phyloP scores from a whole-genome alignment of 129 eudicot species.

The Pulicaria dysenterica region DNA sequence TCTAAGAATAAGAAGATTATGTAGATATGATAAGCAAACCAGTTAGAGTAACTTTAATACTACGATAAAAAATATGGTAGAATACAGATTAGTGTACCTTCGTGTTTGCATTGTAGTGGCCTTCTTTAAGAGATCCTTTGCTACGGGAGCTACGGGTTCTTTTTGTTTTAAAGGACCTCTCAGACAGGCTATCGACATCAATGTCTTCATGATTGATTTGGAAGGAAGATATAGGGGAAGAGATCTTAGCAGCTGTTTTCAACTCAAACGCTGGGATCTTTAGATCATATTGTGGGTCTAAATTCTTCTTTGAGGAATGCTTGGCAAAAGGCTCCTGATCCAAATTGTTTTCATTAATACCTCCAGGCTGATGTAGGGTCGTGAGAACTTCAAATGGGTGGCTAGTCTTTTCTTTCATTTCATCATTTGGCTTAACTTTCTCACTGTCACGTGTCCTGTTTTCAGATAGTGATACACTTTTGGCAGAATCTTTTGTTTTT shows the following conservation, averaged over 20 bases:
- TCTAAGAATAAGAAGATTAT: conserved; percentile 47
- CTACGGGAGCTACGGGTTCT: conserved; percentile 43
- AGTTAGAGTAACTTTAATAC: conserved; percentile 18
- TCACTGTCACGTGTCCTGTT: conserved; percentile 28
- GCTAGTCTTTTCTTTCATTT: conserved; percentile 24
- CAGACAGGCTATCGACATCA: conserved; percentile 38
- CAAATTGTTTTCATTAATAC: conserved; percentile 29
- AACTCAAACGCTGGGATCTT: conserved; percentile 44
- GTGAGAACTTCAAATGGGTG: conserved; percentile 27
- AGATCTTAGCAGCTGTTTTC: conserved; percentile 34
- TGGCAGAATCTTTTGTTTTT: conserved; percentile 37
- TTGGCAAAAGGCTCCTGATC: conserved; percentile 39
- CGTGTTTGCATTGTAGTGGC: conserved; percentile 34
- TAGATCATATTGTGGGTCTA: conserved; percentile 35
- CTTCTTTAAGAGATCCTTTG: conserved; percentile 35
- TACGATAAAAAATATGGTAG: conserved; percentile 22
- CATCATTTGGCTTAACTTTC: conserved; percentile 36
- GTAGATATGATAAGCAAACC: conserved; percentile 21
- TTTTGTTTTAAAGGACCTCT: conserved; percentile 32
- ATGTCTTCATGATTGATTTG: conserved; percentile 40
- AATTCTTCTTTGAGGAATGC: conserved; percentile 32
- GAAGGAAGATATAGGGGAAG: conserved; percentile 43
- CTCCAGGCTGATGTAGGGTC: conserved; percentile 36
- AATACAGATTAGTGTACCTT: conserved; percentile 48
- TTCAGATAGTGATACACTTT: conserved; percentile 33